Percentiles rank a stretch among this genome's conserved stretches.
Conservation (phyloP, 768 basidiomycete genomes). For the Nidularia pulvinata region DNA sequence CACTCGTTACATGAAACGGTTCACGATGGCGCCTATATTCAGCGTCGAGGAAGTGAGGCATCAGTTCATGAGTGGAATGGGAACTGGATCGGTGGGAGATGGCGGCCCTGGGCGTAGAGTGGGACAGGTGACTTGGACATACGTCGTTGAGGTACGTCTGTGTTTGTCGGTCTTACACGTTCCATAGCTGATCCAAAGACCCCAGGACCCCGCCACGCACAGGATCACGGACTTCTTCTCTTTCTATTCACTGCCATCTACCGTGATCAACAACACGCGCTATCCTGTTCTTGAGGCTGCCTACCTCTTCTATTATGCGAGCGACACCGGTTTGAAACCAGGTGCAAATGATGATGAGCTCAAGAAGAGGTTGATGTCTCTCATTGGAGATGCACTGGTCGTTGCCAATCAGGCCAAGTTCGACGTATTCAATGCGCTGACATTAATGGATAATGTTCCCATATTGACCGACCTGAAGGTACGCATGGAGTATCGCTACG, state of each 20-base stretch:
- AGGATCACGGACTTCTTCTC: slow-evolving; percentile 95
- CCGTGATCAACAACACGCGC: slow-evolving; percentile 79
- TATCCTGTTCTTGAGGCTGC: slow-evolving; percentile 84
- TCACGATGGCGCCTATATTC: slow-evolving; percentile 80
- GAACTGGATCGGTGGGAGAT: slow-evolving; percentile 50
- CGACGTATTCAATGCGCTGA: slow-evolving; percentile 96
- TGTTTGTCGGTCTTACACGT: not conserved
- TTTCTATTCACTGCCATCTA: slow-evolving; percentile 96
- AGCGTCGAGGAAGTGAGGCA: slow-evolving; percentile 80
- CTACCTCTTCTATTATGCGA: slow-evolving; percentile 96
- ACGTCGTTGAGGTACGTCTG: slow-evolving; percentile 86
- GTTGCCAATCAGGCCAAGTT: slow-evolving; percentile 85
- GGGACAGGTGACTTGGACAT: slow-evolving; percentile 93
- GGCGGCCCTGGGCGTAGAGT: slow-evolving; percentile 53
- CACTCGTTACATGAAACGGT: slow-evolving; percentile 79
- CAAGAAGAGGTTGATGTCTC: slow-evolving; percentile 64
- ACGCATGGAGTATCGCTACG: slow-evolving; percentile 6
- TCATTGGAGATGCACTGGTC: slow-evolving; percentile 81
- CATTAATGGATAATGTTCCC: slow-evolving; percentile 89
- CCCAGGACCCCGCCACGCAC: slow-evolving; percentile 77
- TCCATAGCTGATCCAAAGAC: not conserved
- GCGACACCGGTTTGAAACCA: slow-evolving; percentile 66
- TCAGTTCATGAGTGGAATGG: slow-evolving; percentile 86
- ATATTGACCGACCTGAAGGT: slow-evolving; percentile 88
- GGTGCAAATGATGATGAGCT: slow-evolving; percentile 63